Evolutionary conservation across 768 basidiomycete species (phyloP).

Genomic region (Guyanaporus albipodus): DNA sequence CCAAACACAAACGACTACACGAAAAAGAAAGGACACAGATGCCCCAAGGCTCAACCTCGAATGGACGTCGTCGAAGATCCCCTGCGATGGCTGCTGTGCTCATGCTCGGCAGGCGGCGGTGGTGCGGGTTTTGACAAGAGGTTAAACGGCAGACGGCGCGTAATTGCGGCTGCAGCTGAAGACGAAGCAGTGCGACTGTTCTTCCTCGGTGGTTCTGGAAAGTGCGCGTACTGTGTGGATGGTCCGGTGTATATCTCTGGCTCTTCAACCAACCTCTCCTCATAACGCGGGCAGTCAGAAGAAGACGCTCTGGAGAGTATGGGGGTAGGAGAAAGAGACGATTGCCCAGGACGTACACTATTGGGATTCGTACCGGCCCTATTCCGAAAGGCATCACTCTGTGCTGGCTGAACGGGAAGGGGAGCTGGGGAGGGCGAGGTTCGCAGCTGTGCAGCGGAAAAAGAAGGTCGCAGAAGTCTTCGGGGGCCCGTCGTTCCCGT

Average conservation of each 20-base stretch:
- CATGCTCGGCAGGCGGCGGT: constrained; percentile 26
- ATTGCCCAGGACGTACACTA: constrained; percentile 38
- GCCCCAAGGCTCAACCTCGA: constrained; percentile 23
- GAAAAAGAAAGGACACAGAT: constrained; percentile 5
- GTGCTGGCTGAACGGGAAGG: constrained; percentile 33
- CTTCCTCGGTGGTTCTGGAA: constrained; percentile 61
- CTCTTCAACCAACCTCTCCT: constrained; percentile 40
- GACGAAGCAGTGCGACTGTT: constrained; percentile 36
- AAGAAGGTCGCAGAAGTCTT: constrained; percentile 60
- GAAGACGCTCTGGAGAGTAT: constrained; percentile 53
- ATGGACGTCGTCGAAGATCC: constrained; percentile 41
- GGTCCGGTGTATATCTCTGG: constrained; percentile 57
- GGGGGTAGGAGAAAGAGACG: constrained; percentile 38
- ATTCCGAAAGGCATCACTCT: constrained; percentile 45
- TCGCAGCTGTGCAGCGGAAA: constrained; percentile 74
- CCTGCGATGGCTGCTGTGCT: constrained; percentile 36
- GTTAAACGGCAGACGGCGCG: constrained; percentile 66
- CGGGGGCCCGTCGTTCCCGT: constrained; percentile 58
- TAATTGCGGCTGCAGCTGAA: constrained; percentile 46
- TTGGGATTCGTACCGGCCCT: constrained; percentile 69
- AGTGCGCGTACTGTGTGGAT: constrained; percentile 64
- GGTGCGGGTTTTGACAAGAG: constrained; percentile 54
- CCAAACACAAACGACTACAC: constrained; percentile 5
- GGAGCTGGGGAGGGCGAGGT: constrained; percentile 40
- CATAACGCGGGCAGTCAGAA: constrained; percentile 44